phyloP scores from a whole-genome alignment of 495 filamentous ascomycete species.

The Bryoglossum gracile region DNA sequence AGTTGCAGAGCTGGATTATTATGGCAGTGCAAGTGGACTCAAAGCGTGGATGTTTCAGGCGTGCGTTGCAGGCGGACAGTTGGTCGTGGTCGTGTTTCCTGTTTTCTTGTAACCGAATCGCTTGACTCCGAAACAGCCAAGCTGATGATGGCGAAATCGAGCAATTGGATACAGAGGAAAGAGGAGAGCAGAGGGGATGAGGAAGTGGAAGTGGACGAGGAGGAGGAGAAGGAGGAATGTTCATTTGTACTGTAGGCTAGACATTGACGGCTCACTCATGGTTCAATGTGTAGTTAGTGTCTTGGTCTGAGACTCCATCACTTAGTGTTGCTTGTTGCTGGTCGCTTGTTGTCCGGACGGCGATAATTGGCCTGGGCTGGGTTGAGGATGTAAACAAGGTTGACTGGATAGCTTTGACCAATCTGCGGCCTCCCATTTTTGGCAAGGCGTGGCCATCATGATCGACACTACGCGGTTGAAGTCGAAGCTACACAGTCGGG shows the following conservation, averaged over 20 bases:
- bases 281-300: too few species aligned
- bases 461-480: not conserved
- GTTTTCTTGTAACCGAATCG: conserved; percentile 6
- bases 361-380: conserved; percentile 1
- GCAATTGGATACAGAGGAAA: not conserved
- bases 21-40: not conserved
- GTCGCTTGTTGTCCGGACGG: conserved; percentile 5
- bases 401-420: conserved; percentile 4
- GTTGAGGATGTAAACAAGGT: conserved; percentile 8
- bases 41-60: conserved; percentile 3
- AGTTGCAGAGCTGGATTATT: not conserved
- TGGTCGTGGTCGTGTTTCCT: not conserved
- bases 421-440: not conserved
- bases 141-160: not conserved
- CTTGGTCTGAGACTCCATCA: too few species aligned
- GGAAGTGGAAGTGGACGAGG: not conserved
- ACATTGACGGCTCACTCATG: too few species aligned
- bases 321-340: not conserved
- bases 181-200: not conserved
- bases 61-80: not conserved
- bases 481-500: not conserved
- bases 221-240: not conserved
- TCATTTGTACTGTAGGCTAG: too few species aligned
- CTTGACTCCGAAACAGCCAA: conserved; percentile 1
- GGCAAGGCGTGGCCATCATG: not conserved